phyloP scores from a whole-genome alignment of 495 filamentous ascomycete species.

The Penicillium cataractarum region DNA sequence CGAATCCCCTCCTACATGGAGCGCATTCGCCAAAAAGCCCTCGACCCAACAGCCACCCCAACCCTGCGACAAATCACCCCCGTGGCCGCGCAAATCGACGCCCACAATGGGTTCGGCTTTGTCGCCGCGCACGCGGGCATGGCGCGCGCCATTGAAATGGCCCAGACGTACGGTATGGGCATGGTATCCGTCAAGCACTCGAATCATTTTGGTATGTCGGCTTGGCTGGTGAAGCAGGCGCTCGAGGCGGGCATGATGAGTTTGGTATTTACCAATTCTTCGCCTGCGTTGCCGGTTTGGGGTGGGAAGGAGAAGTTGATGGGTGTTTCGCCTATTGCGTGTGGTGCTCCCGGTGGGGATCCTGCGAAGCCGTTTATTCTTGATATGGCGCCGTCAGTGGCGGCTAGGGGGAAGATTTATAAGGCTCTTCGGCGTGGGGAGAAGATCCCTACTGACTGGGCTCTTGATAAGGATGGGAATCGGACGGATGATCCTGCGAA shows the following conservation, averaged over 20 bases:
- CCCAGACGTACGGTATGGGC: slow-evolving; percentile 67
- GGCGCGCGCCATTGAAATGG: slow-evolving; percentile 64
- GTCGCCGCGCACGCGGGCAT: slow-evolving; percentile 67
- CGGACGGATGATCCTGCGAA: slow-evolving; percentile 66
- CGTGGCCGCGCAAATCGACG: slow-evolving; percentile 68
- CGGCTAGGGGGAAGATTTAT: slow-evolving; percentile 76
- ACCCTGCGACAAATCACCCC: slow-evolving; percentile 63
- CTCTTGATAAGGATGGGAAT: slow-evolving; percentile 69
- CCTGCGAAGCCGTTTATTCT: slow-evolving; percentile 63
- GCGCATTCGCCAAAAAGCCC: slow-evolving; percentile 65
- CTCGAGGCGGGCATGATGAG: slow-evolving; percentile 72
- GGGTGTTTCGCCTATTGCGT: slow-evolving; percentile 78
- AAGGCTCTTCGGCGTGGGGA: slow-evolving; percentile 72
- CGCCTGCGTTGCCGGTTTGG: slow-evolving; percentile 73
- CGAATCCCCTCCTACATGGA: slow-evolving; percentile 76
- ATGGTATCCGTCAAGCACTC: slow-evolving; percentile 72
- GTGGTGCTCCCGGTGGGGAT: slow-evolving; percentile 66
- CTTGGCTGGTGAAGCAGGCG: slow-evolving; percentile 77
- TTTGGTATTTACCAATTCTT: slow-evolving; percentile 79
- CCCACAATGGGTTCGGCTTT: slow-evolving; percentile 75
- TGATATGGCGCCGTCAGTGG: slow-evolving; percentile 77
- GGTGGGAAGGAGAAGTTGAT: slow-evolving; percentile 68
- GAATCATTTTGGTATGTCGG: slow-evolving; percentile 83
- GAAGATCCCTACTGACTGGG: slow-evolving; percentile 76
- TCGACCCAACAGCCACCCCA: slow-evolving; percentile 61